These are phyloP conservation scores for Hanseniaspora lindneri DNA, from an alignment of 805 yeast genomes.

Conservation along the genomic window DNA sequence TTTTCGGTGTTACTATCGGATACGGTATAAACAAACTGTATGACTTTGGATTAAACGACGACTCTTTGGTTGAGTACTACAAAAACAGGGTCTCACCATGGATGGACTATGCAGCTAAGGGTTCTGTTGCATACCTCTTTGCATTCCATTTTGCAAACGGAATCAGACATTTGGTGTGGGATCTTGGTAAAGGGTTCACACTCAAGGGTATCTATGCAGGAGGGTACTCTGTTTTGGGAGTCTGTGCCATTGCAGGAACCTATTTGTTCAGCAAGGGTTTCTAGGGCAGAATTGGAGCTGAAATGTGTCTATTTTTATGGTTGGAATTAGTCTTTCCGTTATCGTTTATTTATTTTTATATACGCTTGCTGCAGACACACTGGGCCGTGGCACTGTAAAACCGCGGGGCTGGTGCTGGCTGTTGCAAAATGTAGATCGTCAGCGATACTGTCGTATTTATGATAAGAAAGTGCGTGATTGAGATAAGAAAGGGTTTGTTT, in stretches of 20 bases:
- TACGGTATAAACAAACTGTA: conserved; percentile 59
- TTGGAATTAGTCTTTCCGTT: no score
- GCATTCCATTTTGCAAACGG: conserved; percentile 81
- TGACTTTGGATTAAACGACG: conserved; percentile 38
- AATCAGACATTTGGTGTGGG: conserved; percentile 90
- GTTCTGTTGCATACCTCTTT: conserved; percentile 66
- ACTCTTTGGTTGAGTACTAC: conserved; percentile 29
- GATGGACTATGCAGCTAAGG: conserved; percentile 54
- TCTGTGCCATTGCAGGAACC: conserved; percentile 45
- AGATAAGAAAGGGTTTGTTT: no score
- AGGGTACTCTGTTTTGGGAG: conserved; percentile 71
- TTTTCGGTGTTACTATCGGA: conserved; percentile 64
- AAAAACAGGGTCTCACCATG: conserved; percentile 53
- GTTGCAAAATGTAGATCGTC: no score
- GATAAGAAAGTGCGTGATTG: no score
- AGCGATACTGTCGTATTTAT: no score
- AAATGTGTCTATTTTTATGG: no score
- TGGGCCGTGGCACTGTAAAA: no score
- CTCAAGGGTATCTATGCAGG: conserved; percentile 84
- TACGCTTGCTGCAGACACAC: no score
- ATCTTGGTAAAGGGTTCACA: conserved; percentile 66
- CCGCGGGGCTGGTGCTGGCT: no score
- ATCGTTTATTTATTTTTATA: no score
- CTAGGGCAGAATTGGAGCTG: background rate
- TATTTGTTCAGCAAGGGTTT: conserved; percentile 36